These are phyloP conservation scores for Pseudogymnoascus verrucosus DNA, from an alignment of 2,329 filamentous ascomycete genomes.

Conservation along the genomic window DNA sequence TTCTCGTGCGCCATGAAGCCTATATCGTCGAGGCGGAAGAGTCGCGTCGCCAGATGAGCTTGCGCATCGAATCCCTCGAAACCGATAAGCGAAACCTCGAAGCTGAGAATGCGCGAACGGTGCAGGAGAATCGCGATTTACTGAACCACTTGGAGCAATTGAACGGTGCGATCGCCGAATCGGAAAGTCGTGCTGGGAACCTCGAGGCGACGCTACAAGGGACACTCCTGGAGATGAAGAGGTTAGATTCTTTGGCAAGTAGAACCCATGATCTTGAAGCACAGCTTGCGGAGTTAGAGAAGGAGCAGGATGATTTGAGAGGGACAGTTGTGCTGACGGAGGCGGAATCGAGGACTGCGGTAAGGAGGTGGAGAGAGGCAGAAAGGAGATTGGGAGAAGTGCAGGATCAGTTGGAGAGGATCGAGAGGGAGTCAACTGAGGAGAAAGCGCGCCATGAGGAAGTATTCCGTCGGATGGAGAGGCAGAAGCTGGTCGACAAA, in stretches of 20 bases:
- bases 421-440: conserved; percentile 73
- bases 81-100: conserved; percentile 66
- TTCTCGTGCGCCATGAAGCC: conserved; percentile 84
- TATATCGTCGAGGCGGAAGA: conserved; percentile 90
- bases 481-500: conserved; percentile 71
- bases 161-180: conserved; percentile 70
- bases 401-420: conserved; percentile 79
- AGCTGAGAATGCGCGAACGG: conserved; percentile 64
- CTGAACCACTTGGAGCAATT: conserved; percentile 77
- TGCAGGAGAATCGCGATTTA: conserved; percentile 74
- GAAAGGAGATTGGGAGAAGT: conserved; percentile 71
- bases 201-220: conserved; percentile 70
- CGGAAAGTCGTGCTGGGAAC: conserved; percentile 69
- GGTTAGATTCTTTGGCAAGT: conserved; percentile 63
- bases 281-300: conserved; percentile 70
- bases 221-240: conserved; percentile 68
- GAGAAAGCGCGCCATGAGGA: conserved; percentile 78
- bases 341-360: conserved; percentile 68
- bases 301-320: conserved; percentile 69
- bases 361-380: conserved; percentile 77
- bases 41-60: conserved; percentile 65
- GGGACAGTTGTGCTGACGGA: conserved; percentile 57
- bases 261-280: conserved; percentile 72
- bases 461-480: conserved; percentile 74
- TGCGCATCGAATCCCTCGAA: conserved; percentile 70